A percentile compares a stretch with the other conserved stretches of the same genome.
phyloP scores from a whole-genome alignment of 208 protist species.

The Balamuthia mandrillaris region DNA sequence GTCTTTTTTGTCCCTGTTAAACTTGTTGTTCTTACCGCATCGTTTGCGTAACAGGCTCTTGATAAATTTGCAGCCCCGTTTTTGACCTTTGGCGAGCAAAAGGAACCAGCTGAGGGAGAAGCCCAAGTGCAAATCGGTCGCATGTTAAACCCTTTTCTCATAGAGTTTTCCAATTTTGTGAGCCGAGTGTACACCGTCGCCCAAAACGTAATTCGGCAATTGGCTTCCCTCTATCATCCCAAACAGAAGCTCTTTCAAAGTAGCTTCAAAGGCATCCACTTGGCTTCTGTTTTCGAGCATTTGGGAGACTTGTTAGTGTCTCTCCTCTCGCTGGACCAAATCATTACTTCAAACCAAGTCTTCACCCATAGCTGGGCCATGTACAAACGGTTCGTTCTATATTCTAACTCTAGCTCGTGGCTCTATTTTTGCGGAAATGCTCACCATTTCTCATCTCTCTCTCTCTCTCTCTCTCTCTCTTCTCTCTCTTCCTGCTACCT shows the following conservation, averaged over 20 bases:
- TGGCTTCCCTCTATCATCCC: slow-evolving; percentile 74
- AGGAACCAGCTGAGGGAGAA: slow-evolving; percentile 68
- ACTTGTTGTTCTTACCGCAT: no score
- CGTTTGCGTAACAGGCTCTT: slow-evolving; percentile 27
- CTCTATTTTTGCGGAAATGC: not conserved
- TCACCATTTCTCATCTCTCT: no score
- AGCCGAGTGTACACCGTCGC: slow-evolving; percentile 73
- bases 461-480: no score
- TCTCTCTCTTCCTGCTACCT: no score
- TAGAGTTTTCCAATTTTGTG: slow-evolving; percentile 77
- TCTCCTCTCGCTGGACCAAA: slow-evolving; percentile 78
- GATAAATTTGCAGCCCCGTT: slow-evolving; percentile 33
- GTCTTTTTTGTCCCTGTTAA: no score
- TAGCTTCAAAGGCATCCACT: slow-evolving; percentile 66
- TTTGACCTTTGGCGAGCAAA: slow-evolving; percentile 35
- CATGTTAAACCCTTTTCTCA: slow-evolving; percentile 71
- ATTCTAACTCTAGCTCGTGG: not conserved
- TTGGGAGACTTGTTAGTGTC: slow-evolving; percentile 74
- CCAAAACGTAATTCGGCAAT: slow-evolving; percentile 73
- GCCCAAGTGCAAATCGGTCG: slow-evolving; percentile 70
- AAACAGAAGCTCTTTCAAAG: slow-evolving; percentile 51
- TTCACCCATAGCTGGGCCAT: slow-evolving; percentile 67
- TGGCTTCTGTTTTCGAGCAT: slow-evolving; percentile 71
- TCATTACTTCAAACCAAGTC: slow-evolving; percentile 74
- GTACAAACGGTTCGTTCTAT: slow-evolving; percentile 64